These are phyloP conservation scores for Nannochloris sp. DNA, from an alignment of 139 green algal species.

Conservation along the genomic window DNA sequence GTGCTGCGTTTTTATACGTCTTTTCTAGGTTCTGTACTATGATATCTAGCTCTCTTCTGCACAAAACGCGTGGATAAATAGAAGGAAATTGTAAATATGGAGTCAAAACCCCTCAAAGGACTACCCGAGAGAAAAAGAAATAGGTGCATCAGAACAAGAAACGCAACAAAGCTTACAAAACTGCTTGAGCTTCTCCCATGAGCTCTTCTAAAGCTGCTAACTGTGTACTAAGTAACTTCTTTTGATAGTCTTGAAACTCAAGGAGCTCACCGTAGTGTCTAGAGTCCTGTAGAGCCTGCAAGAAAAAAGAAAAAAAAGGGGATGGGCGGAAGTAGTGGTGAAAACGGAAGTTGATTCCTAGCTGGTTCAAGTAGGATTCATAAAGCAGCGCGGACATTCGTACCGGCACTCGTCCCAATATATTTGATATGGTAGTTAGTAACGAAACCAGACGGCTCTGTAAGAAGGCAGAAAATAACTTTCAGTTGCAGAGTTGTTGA, in stretches of 20 bases:
- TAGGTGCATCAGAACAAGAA: neutral
- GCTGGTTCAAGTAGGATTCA: too few species aligned
- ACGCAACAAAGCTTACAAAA: slow-evolving; percentile 10
- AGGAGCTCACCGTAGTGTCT: slow-evolving; percentile 3
- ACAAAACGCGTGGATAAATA: neutral
- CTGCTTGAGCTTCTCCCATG: slow-evolving; percentile 6
- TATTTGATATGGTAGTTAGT: slow-evolving; percentile 12
- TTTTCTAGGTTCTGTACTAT: neutral
- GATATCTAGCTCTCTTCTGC: neutral
- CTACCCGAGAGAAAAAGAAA: neutral
- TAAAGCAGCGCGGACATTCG: too few species aligned
- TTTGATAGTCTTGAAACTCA: neutral
- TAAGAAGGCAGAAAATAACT: neutral
- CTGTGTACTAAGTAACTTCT: slow-evolving; percentile 23
- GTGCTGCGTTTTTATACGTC: neutral
- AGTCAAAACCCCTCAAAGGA: too few species aligned
- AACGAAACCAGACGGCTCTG: slow-evolving; percentile 16
- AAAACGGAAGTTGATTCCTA: too few species aligned
- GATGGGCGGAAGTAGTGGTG: too few species aligned
- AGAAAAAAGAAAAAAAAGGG: neutral
- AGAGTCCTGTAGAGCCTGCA: slow-evolving; percentile 19
- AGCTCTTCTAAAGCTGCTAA: slow-evolving; percentile 11
- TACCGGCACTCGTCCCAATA: neutral
- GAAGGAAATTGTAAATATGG: too few species aligned
- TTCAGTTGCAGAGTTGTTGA: too few species aligned